phyloP scores from a whole-genome alignment of 2,329 filamentous ascomycete species.

The Fusarium buharicum region DNA sequence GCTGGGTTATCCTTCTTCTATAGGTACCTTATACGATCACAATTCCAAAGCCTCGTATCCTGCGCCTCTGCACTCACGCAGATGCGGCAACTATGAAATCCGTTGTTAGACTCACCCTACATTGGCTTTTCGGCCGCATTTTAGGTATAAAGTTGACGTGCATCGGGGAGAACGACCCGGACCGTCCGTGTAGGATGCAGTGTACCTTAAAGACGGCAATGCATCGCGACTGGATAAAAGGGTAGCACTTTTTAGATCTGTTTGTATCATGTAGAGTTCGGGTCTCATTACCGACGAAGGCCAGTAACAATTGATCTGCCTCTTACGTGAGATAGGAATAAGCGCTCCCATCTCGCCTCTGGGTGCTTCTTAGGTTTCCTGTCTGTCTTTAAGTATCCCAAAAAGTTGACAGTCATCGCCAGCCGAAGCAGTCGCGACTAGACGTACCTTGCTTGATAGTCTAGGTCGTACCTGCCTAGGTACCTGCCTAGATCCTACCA shows the following conservation, averaged over 20 bases:
- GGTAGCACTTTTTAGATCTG: too few relatives aligned
- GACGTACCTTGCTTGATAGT: background rate
- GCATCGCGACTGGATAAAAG: too few relatives aligned
- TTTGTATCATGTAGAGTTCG: background rate
- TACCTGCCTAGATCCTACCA: slow-evolving; percentile 19
- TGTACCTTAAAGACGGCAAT: too few relatives aligned
- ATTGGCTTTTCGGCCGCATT: slow-evolving; percentile 23
- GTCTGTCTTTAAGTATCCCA: too few relatives aligned
- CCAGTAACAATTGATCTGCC: background rate
- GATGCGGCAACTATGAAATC: background rate
- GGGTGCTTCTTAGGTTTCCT: too few relatives aligned
- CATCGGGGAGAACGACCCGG: slow-evolving; percentile 21
- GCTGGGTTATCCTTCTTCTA: background rate
- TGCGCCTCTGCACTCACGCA: background rate
- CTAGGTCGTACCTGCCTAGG: background rate
- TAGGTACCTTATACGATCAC: background rate
- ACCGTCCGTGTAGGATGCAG: slow-evolving; percentile 8
- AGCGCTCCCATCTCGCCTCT: too few relatives aligned
- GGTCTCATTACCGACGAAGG: background rate
- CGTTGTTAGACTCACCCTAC: slow-evolving; percentile 2
- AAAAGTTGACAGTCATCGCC: background rate
- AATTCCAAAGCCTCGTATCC: background rate
- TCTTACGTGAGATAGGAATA: too few relatives aligned
- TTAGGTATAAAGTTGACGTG: slow-evolving; percentile 16
- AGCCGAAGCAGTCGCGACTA: slow-evolving; percentile 11